A percentile compares a stretch with the other conserved stretches of the same genome.
Conservation (phyloP, 768 basidiomycete species). For the Rhodosporidiobolus sp. region DNA sequence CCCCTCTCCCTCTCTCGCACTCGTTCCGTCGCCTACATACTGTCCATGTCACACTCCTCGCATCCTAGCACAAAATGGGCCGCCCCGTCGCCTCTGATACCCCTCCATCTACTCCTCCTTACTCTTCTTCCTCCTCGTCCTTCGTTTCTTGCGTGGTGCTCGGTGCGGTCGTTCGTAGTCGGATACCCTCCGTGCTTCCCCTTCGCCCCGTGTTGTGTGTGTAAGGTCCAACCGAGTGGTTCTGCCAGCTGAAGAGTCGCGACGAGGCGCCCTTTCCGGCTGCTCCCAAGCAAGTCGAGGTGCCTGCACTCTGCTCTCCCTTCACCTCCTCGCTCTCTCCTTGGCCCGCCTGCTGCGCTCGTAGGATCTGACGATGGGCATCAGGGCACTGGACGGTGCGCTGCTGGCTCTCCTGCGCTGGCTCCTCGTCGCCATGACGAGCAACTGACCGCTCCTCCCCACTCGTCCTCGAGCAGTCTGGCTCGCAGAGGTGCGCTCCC, state of each 20-base stretch:
- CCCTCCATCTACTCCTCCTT: not conserved
- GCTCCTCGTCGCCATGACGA: not conserved
- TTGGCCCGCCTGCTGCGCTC: too few relatives aligned
- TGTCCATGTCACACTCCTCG: not conserved
- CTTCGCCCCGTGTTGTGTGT: not conserved
- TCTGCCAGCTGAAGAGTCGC: too few relatives aligned
- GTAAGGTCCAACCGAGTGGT: not conserved
- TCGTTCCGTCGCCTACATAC: not conserved
- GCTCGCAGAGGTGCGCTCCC: slow-evolving; percentile 29
- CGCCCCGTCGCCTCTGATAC: not conserved
- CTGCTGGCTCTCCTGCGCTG: too few relatives aligned
- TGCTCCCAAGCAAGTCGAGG: too few relatives aligned
- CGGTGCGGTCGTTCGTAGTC: not conserved
- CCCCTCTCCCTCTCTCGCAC: not conserved
- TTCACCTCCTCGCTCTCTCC: not conserved
- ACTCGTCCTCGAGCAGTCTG: slow-evolving; percentile 15
- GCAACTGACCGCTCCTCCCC: not conserved
- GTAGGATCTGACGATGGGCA: too few relatives aligned
- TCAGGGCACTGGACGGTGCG: too few relatives aligned
- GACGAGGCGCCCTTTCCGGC: too few relatives aligned
- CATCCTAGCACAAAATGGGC: slow-evolving; percentile 8
- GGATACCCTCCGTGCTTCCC: not conserved
- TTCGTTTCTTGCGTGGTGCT: not conserved
- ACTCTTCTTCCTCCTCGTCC: not conserved
- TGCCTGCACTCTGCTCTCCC: not conserved